A percentile compares a stretch with the other conserved stretches of the same genome.
These are phyloP conservation scores for Amaranthus palmeri DNA, from an alignment of 148 eudicot genomes.

Conservation along the genomic window DNA sequence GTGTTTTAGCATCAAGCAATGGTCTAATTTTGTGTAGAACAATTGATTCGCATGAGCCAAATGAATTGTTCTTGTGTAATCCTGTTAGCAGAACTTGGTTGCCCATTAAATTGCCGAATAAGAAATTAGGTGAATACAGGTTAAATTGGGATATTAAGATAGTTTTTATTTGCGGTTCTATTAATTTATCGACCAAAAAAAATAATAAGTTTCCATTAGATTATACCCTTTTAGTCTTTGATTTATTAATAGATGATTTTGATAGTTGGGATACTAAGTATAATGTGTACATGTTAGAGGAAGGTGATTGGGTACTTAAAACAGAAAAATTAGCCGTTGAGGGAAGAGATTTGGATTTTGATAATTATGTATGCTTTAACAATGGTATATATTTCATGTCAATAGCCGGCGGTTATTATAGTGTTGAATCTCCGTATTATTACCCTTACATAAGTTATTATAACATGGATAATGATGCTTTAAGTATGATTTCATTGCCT, in stretches of 20 bases:
- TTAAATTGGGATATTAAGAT: background rate
- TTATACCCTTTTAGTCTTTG: conserved; percentile 6
- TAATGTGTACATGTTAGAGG: background rate
- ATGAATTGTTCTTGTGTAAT: conserved; percentile 3
- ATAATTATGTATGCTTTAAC: background rate
- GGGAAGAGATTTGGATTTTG: background rate
- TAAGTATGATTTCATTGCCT: background rate
- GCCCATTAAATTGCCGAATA: background rate
- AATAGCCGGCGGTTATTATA: background rate
- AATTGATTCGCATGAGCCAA: background rate
- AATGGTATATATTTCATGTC: conserved; percentile 10
- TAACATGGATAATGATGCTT: background rate
- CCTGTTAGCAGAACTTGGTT: background rate
- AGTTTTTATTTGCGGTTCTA: background rate
- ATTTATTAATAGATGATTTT: background rate
- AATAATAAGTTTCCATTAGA: conserved; percentile 14
- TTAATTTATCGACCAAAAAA: no score
- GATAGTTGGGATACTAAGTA: background rate
- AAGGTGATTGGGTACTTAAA: conserved; percentile 8
- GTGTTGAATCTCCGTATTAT: background rate
- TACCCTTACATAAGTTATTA: background rate
- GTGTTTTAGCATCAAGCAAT: conserved; percentile 16
- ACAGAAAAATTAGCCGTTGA: background rate
- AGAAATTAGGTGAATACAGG: background rate
- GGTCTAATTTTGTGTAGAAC: conserved; percentile 12